Percentiles rank a stretch among this genome's conserved stretches.
Evolutionary conservation across 176 grass and related monocot genomes (phyloP).

Genomic region (Luzula sylvatica): DNA sequence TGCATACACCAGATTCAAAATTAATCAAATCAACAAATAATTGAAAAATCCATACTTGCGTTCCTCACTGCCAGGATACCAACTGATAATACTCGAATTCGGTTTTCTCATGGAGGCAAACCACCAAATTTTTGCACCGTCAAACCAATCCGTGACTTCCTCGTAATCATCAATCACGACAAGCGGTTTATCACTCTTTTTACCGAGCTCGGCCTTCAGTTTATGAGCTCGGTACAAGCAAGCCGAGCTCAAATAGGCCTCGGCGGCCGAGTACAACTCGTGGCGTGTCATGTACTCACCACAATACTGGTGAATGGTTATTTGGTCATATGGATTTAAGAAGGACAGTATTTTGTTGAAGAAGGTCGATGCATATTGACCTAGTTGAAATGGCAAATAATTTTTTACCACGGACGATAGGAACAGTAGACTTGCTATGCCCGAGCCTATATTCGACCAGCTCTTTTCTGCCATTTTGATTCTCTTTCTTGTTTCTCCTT

Average conservation of each 20-base stretch:
- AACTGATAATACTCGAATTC: slow-evolving; percentile 7
- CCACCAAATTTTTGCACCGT: slow-evolving; percentile 42
- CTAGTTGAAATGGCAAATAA: slow-evolving; percentile 17
- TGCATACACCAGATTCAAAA: too few relatives aligned
- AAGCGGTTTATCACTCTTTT: slow-evolving; percentile 26
- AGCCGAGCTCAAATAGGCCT: slow-evolving; percentile 47
- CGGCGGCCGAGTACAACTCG: slow-evolving; percentile 28
- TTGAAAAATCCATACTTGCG: not conserved
- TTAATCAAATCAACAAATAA: not conserved
- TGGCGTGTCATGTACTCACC: slow-evolving; percentile 27
- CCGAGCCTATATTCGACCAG: slow-evolving; percentile 24
- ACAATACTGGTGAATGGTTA: slow-evolving; percentile 44
- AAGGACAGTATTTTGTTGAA: slow-evolving; percentile 8
- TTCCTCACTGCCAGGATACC: not conserved
- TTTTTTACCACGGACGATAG: slow-evolving; percentile 35
- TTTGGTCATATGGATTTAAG: slow-evolving; percentile 39
- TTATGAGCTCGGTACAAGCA: slow-evolving; percentile 25
- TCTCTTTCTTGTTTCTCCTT: too few relatives aligned
- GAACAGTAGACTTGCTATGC: slow-evolving; percentile 36
- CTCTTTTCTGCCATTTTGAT: slow-evolving; percentile 13
- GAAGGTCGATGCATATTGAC: not conserved
- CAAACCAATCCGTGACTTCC: slow-evolving; percentile 45
- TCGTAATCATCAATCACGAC: slow-evolving; percentile 50
- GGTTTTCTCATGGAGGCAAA: not conserved
- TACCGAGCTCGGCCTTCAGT: slow-evolving; percentile 47